Base-by-base conservation (phyloP, 148 eudicot genomes). In the Vaccinium macrocarpon region DNA sequence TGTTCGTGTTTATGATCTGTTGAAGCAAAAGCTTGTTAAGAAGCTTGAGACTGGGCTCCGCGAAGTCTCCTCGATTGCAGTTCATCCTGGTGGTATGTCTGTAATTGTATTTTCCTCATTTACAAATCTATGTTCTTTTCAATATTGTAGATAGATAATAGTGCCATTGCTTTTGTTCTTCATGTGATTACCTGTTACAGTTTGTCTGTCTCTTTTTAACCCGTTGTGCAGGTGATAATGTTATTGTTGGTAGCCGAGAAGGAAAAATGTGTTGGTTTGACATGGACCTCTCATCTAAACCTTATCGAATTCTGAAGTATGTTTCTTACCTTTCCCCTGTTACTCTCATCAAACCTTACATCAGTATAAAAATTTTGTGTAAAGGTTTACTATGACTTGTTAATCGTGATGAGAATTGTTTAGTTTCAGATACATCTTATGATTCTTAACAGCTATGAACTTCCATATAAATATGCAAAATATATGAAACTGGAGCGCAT, bases 191-290 rank as follows among this genome's bases (percentile, higher is more conserved):
- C 52, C 64, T n/a, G 2, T 55, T 61, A 10, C 5, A 25, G 72
- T 19, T 48, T 84, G 38, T 73, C 8, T 25, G 59, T 86, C 79
- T 64, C 9, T 11, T 46, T 77, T 52, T 76, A 25, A 38, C 50
- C 4, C 51, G 80, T 56, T 77, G 27, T 85, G 92, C 90, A 97
- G 99, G 99, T 83, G 99, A 97, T 88, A 97, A 97, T 91, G 85
- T 94, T 70, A 93, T 97, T 86, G 96, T 95, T 70, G 99, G 99
- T 57, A 95, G 98, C 91, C 92, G 88, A 89, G 98, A 97, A 80
- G 99, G 99, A 78, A 97, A 97, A 85, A 78, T 93, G 83, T 92
- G 98, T 84, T 97, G 99, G 99, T 95, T 97, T 94, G 99, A 97
- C 90, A 94, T 97, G 99, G 99, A 97, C 88, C 97, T 93, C 70